Evolutionary conservation across 805 yeast species (phyloP), one percentile per base, ranked within the genome.

Genomic region (Tetrapisispora nanseiensis): DNA sequence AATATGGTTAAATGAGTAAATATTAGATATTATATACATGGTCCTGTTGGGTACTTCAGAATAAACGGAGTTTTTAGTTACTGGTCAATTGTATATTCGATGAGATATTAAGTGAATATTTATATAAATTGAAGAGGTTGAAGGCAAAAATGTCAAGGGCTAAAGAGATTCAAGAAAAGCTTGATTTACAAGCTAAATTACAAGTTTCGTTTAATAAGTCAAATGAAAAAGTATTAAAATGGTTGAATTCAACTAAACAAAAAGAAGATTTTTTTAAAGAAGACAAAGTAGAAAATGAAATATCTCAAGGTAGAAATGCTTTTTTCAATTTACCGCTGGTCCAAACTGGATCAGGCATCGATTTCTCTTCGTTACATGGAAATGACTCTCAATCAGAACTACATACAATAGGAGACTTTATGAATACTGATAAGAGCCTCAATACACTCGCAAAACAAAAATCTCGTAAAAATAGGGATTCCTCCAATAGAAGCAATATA

Each of bases 381-480:
- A 27, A 16, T 1, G 29, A 30, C n/a, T 24, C 26, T 16, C 27
- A 33, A 9, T 38, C 39, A n/a, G 47, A 60, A 38, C 61, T 62
- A 8, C 54, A 56, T 21, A 62, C 67, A 7, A 54, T 62, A 10
- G 67, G 67, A 16, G 65, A 62, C 40, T 62, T 62, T 34, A 52
- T 62, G 9, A 44, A 52, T 13, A 56, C 62, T 34, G 61, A 62
- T 35, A 61, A 62, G 46, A 61, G 60, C 30, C 48, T 62, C 3
- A 51, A 51, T 15, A 48, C 64, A 3, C 41, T 62, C 19, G 47
- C 63, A 1, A 62, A 61, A 41, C 60, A 58, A 49, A 61, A 52
- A 45, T 52, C 51, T 18, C 41, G 48, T 27, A 16, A 23, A n/a
- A 43, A 46, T 37, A 43, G 33, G 34, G 31, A 33, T 36, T 38